Evolutionary conservation across 2,329 filamentous ascomycete species (phyloP), one percentile per base, ranked within the genome.

Genomic region (Epichloe bromicola): DNA sequence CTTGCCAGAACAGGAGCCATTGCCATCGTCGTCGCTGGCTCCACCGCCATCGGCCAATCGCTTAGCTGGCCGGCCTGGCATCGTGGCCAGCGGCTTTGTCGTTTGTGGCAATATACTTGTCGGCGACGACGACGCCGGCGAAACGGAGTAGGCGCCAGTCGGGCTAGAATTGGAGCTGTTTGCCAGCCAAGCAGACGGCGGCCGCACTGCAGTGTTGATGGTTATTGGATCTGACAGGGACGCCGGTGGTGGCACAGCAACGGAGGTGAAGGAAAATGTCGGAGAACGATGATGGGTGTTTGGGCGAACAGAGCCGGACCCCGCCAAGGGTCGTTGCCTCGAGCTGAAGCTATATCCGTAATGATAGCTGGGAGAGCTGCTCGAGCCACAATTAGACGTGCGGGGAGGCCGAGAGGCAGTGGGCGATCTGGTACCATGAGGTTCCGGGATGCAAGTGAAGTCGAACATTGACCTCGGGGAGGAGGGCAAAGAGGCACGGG

Each of bases 1-100:
- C 63, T 74, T 76, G 52, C 58, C 36, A 19, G 37, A 55, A 44
- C 53, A 55, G 50, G 51, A 53, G 47, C 37, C 34, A 54, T 30
- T 48, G 42, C 55, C 49, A 39, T 56, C 51, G 49, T 60, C 65
- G 52, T 74, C 70, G 55, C 58, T 58, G 51, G 59, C 50, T 38
- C 59, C 59, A 53, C 61, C 55, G 51, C 68, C 66, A 54, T 61
- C 59, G 58, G 64, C 64, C 50, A 70, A 64, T 57, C 73, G 69
- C 63, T 75, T 58, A 34, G 51, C 42, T 36, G 55, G 52, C 40
- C 57, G 51, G 37, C 45, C 45, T 15, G 54, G 49, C 57, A 58
- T 58, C 23, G 51, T 50, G 33, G 46, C 51, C 36, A 42, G 42
- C 26, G 46, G 50, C 51, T 49, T 54, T 23, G 38, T 46, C 48